These are phyloP conservation scores for Cyberlindnera euphorbiiphila DNA, from an alignment of 805 yeast species.

Conservation along the genomic window DNA sequence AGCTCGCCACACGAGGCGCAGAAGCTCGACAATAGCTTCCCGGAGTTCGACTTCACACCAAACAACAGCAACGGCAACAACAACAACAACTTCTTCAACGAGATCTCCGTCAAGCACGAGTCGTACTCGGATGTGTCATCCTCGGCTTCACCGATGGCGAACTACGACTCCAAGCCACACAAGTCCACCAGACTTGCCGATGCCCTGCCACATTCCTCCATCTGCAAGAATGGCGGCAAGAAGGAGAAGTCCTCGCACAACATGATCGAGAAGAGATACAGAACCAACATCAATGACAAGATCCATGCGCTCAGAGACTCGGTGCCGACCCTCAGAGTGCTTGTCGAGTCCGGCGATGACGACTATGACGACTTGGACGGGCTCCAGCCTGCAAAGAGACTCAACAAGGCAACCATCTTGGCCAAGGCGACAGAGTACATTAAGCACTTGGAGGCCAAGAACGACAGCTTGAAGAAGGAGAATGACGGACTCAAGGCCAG, in stretches of 20 bases:
- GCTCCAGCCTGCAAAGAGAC: slow-evolving; percentile 67
- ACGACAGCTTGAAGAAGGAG: slow-evolving; percentile 44
- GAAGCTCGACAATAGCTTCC: slow-evolving; percentile 2
- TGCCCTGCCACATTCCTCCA: slow-evolving; percentile 24
- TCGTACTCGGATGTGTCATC: slow-evolving; percentile 16
- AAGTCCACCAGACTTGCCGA: slow-evolving; percentile 20
- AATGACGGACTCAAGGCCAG: slow-evolving; percentile 38
- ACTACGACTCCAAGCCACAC: slow-evolving; percentile 1
- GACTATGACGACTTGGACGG: slow-evolving; percentile 71
- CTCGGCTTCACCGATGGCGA: slow-evolving; percentile 16
- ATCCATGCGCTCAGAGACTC: slow-evolving; percentile 60
- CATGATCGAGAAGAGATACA: slow-evolving; percentile 66
- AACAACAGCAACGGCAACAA: background rate
- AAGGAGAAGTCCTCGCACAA: slow-evolving; percentile 64
- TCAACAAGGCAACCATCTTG: slow-evolving; percentile 73
- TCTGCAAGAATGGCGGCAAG: slow-evolving; percentile 23
- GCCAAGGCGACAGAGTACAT: slow-evolving; percentile 77
- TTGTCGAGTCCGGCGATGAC: slow-evolving; percentile 42
- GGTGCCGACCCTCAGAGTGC: slow-evolving; percentile 56
- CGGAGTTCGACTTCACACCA: slow-evolving; percentile 7
- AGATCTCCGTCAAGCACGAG: slow-evolving; percentile 20
- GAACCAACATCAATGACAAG: slow-evolving; percentile 68
- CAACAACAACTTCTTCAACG: too few relatives aligned
- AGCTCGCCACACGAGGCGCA: slow-evolving; percentile 16
- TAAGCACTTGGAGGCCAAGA: slow-evolving; percentile 64